Base-by-base conservation (phyloP, 352 stramenopile species). In the Phytopythium litorale region DNA sequence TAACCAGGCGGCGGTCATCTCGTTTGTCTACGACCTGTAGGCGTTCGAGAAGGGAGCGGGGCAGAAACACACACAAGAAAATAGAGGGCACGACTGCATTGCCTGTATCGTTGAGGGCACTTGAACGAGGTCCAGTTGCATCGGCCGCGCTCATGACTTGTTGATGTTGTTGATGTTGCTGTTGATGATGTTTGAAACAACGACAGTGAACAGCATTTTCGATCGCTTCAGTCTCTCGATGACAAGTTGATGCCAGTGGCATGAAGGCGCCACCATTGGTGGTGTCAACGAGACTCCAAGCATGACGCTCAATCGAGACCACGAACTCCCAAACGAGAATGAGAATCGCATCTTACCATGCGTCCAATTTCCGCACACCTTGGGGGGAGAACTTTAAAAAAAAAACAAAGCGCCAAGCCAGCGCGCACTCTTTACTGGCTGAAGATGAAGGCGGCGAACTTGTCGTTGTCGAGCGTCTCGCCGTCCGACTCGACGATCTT, bases 361-460 rank as follows among this genome's bases (percentile, higher is more conserved):
- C 21, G 46, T 12, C 23, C 12, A 52, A 32, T 52, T 52, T 28
- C 46, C 46, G 30, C 46, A 28, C 46, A 52, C 16, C 46, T 19
- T 28, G 13, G 13, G 46, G 46, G 23, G 16, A 33, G 11, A 52
- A 52, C 30, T 52, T 33, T 52, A 13, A 21, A 52, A 52, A 52
- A 52, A 52, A 52, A 30, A 35, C 23, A 52, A 52, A 52, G 13
- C 19, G 23, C 28, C 28, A 15, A 9, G 18, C 19, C 4, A 21
- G 42, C n/a, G 46, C 46, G 25, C 46, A 13, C 46, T 52, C 46
- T 28, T 66, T 84, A 94, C 67, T 90, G 66, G 67, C 83, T 90
- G 69, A 95, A 95, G 56, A 95, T 87, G 56, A 91, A 82, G 62
- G 81, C 66, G 38, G 78, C 68, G 58, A 95, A 92, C 76, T 91